A percentile compares a stretch with the other conserved stretches of the same genome.
phyloP scores from a whole-genome alignment of 805 yeast genomes.

The Osmozyma mogii region DNA sequence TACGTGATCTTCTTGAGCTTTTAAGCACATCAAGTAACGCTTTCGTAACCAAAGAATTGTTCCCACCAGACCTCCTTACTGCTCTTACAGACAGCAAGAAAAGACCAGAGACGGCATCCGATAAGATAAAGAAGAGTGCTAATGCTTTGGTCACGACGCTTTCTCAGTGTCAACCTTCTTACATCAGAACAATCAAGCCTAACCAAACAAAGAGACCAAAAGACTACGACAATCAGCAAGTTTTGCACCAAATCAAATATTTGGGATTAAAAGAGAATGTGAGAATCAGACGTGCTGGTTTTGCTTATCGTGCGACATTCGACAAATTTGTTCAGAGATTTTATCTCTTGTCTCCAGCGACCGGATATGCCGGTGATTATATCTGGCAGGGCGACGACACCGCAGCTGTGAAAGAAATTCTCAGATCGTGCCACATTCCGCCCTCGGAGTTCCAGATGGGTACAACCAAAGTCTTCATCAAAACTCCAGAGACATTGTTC shows the following conservation, averaged over 20 bases:
- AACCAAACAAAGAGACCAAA: conserved; percentile 86
- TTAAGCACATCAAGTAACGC: conserved; percentile 62
- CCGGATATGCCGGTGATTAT: conserved; percentile 84
- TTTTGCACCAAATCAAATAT: conserved; percentile 91
- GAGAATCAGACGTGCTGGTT: conserved; percentile 96
- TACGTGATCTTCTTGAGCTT: conserved; percentile 78
- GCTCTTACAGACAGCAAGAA: conserved; percentile 48
- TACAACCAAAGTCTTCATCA: conserved; percentile 84
- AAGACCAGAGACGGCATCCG: conserved; percentile 94
- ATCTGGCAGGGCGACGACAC: conserved; percentile 51
- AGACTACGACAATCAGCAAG: conserved; percentile 84
- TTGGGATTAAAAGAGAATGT: conserved; percentile 95
- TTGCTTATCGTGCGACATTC: conserved; percentile 94
- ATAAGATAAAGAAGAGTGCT: conserved; percentile 87
- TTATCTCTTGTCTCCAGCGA: conserved; percentile 74
- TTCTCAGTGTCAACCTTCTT: conserved; percentile 88
- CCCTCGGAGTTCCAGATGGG: conserved; percentile 83
- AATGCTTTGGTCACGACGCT: conserved; percentile 83
- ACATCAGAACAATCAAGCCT: conserved; percentile 95
- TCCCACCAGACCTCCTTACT: conserved; percentile 31
- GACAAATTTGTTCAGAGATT: conserved; percentile 95
- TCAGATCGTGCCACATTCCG: conserved; percentile 60
- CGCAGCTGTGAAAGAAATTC: conserved; percentile 44
- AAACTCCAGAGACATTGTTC: conserved; percentile 93
- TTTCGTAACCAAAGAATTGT: conserved; percentile 52